Percentiles rank a stretch among this genome's conserved stretches.
phyloP scores from a whole-genome alignment of 495 filamentous ascomycete species.

The Penicillium parvum region DNA sequence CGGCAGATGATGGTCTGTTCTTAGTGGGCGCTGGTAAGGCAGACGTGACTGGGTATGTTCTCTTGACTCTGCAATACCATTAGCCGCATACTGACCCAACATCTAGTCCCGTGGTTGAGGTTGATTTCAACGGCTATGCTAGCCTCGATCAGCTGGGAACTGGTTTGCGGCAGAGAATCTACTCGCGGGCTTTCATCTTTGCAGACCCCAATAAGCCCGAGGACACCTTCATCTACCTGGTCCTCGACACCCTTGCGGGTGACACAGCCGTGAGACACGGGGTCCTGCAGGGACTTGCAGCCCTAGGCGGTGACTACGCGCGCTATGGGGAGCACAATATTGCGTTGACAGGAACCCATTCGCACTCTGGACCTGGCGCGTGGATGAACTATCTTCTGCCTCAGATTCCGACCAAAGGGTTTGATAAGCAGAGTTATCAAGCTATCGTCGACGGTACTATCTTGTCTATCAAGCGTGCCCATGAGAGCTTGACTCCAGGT shows the following conservation, averaged over 20 bases:
- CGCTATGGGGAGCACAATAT: slow-evolving; percentile 80
- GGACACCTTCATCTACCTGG: slow-evolving; percentile 82
- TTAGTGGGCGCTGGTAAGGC: slow-evolving; percentile 89
- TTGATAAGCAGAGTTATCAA: slow-evolving; percentile 81
- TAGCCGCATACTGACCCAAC: background rate
- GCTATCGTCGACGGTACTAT: slow-evolving; percentile 87
- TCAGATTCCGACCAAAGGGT: slow-evolving; percentile 87
- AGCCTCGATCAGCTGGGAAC: slow-evolving; percentile 79
- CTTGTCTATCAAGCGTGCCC: slow-evolving; percentile 75
- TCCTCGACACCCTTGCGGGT: slow-evolving; percentile 82
- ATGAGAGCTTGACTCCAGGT: slow-evolving; percentile 68
- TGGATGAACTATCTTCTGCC: slow-evolving; percentile 97
- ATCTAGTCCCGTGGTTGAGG: slow-evolving; percentile 72
- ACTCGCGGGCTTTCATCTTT: slow-evolving; percentile 88
- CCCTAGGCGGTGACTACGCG: slow-evolving; percentile 62
- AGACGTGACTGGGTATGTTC: slow-evolving; percentile 79
- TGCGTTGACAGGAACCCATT: slow-evolving; percentile 90
- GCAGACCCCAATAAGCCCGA: slow-evolving; percentile 59
- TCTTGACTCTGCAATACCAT: background rate
- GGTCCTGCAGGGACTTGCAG: slow-evolving; percentile 66
- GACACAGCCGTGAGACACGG: slow-evolving; percentile 89
- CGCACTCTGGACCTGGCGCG: slow-evolving; percentile 85
- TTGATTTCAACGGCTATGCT: slow-evolving; percentile 92
- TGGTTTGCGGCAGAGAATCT: slow-evolving; percentile 83
- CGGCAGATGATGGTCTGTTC: slow-evolving; percentile 50